phyloP scores from a whole-genome alignment of 495 filamentous ascomycete genomes.

The Penicillium manginii region DNA sequence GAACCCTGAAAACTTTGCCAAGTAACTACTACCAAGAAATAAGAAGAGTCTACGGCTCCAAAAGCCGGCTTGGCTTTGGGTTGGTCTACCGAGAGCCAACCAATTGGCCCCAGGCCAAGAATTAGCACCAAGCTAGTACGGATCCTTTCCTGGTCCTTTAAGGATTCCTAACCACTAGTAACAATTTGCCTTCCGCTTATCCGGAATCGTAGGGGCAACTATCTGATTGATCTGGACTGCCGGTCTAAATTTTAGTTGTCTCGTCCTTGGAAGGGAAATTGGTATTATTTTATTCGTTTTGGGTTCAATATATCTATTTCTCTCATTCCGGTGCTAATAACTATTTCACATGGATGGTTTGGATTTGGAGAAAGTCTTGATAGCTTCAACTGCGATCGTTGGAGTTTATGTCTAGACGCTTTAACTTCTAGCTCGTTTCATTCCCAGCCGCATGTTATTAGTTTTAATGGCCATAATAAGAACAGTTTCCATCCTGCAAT shows the following conservation, averaged over 20 bases:
- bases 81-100: neutral
- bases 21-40: neutral
- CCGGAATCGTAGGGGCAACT: no score
- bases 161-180: neutral
- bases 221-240: no score
- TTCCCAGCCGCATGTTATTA: neutral
- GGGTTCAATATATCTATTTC: no score
- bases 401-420: no score
- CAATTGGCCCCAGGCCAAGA: neutral
- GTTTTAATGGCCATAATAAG: neutral
- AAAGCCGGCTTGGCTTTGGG: neutral
- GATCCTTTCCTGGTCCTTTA: neutral
- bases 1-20: neutral
- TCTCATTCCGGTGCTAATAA: no score
- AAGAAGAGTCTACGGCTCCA: neutral
- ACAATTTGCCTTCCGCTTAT: no score
- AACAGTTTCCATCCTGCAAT: constrained; percentile 6
- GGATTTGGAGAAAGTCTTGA: no score
- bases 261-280: no score
- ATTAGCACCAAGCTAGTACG: neutral
- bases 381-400: no score
- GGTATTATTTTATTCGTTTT: no score
- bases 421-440: neutral
- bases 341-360: no score
- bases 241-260: no score